Conservation (phyloP, 108 stramenopile genomes). For the Cyclotella distinguenda region DNA sequence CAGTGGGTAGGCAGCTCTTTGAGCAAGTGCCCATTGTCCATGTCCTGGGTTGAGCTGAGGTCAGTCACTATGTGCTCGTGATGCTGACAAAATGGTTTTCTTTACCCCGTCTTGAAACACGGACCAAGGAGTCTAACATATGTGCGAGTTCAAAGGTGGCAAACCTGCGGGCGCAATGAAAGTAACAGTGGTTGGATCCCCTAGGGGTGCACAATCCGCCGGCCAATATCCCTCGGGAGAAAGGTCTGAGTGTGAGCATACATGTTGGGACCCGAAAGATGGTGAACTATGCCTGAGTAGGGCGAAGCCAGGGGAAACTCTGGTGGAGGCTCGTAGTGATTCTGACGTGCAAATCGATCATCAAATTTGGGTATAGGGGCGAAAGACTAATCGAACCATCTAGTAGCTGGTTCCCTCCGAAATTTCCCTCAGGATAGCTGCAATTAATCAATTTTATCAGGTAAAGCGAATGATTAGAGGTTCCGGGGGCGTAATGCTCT, state of each 20-base stretch:
- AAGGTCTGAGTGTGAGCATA: conserved; percentile 93
- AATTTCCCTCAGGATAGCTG: conserved; percentile 97
- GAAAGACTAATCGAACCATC: conserved; percentile 98
- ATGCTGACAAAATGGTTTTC: conserved; percentile 81
- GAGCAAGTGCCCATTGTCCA: conserved; percentile 35
- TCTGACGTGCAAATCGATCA: conserved; percentile 96
- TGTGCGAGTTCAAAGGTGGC: conserved; percentile 91
- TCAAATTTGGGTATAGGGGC: conserved; percentile 97
- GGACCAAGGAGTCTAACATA: conserved; percentile 96
- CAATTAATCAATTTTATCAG: conserved; percentile 91
- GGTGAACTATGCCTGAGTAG: conserved; percentile 97
- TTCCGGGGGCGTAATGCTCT: conserved; percentile 86
- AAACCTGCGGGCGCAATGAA: conserved; percentile 91
- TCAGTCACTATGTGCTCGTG: conserved; percentile 69
- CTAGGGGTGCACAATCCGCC: conserved; percentile 82
- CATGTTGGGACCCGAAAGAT: conserved; percentile 95
- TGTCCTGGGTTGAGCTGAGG: conserved; percentile 55
- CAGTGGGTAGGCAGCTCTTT: conserved; percentile 42
- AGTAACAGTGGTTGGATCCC: conserved; percentile 81
- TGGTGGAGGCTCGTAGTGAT: conserved; percentile 94
- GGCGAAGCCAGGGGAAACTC: conserved; percentile 96
- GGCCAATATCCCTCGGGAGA: conserved; percentile 83
- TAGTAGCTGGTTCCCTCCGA: conserved; percentile 97
- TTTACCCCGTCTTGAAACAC: conserved; percentile 96
- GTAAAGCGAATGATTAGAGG: conserved; percentile 99